Conservation (phyloP, 2,329 filamentous ascomycete genomes). For the Xylaria sp. region DNA sequence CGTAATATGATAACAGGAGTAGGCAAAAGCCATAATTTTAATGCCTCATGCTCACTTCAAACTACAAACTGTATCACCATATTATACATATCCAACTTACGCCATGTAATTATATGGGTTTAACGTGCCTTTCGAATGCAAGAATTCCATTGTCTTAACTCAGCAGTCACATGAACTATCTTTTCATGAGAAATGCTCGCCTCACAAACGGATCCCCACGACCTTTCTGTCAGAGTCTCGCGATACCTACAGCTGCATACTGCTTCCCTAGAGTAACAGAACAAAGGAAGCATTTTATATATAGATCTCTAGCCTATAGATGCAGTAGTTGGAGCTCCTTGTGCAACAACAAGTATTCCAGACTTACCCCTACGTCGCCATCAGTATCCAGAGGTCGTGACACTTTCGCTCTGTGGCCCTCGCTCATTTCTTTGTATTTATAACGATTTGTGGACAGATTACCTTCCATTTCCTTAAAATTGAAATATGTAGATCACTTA, state of each 20-base stretch:
- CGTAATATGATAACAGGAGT: background rate
- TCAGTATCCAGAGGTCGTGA: too few species aligned
- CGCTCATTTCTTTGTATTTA: background rate
- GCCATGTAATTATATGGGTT: background rate
- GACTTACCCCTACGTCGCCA: too few species aligned
- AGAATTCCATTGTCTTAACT: background rate
- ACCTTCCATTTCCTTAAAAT: background rate
- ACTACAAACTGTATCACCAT: background rate
- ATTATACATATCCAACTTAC: background rate
- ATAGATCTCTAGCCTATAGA: too few species aligned
- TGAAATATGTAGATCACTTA: background rate
- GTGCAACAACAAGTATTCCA: too few species aligned
- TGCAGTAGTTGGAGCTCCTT: too few species aligned
- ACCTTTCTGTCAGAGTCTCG: background rate
- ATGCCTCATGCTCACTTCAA: background rate
- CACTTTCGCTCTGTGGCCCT: background rate
- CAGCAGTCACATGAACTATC: too few species aligned
- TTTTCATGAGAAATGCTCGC: background rate
- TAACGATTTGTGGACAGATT: background rate
- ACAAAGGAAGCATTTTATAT: too few species aligned
- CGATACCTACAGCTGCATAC: too few species aligned
- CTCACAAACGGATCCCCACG: background rate
- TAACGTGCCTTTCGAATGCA: background rate
- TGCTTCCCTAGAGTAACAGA: too few species aligned
- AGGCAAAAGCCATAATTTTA: background rate